Percentiles rank a stretch among this genome's conserved stretches.
Evolutionary conservation across 768 basidiomycete species (phyloP).

Genomic region (Boletus pseudopeckii): DNA sequence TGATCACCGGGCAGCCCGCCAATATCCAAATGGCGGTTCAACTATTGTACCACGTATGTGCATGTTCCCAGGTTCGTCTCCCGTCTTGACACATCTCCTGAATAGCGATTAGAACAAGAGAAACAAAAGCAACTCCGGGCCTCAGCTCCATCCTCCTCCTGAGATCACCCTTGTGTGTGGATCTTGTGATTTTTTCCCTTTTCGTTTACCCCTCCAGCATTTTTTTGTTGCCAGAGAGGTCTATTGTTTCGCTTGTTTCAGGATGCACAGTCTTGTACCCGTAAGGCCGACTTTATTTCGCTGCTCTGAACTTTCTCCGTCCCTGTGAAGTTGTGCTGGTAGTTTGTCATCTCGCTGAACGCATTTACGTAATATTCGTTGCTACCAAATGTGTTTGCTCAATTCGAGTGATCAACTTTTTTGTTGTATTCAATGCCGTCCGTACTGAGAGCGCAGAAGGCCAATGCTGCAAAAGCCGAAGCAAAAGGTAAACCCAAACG

Average conservation of each 20-base stretch:
- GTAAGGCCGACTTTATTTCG: neutral
- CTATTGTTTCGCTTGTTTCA: neutral
- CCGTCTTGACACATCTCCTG: constrained; percentile 7
- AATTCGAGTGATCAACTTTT: neutral
- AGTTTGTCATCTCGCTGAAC: neutral
- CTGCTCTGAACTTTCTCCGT: neutral
- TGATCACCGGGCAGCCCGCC: constrained; percentile 91
- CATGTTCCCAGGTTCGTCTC: neutral
- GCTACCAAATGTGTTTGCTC: neutral
- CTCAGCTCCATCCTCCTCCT: constrained; percentile 29
- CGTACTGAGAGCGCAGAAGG: constrained; percentile 57
- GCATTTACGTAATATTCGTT: constrained; percentile 25
- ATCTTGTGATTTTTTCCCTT: neutral
- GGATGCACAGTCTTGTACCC: constrained; percentile 12
- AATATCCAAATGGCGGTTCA: constrained; percentile 98
- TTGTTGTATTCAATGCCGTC: constrained; percentile 50
- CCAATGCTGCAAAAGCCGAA: constrained; percentile 50
- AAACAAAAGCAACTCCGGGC: constrained; percentile 75
- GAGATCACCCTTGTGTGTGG: constrained; percentile 7
- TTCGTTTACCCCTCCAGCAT: neutral
- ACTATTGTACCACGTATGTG: constrained; percentile 76
- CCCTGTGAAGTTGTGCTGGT: neutral
- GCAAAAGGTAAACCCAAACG: constrained; percentile 51
- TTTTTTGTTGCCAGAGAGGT: constrained; percentile 3
- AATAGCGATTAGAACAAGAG: constrained; percentile 80